These are phyloP conservation scores for Xylariales sp. DNA, from an alignment of 2,329 filamentous ascomycete genomes.

Conservation along the genomic window DNA sequence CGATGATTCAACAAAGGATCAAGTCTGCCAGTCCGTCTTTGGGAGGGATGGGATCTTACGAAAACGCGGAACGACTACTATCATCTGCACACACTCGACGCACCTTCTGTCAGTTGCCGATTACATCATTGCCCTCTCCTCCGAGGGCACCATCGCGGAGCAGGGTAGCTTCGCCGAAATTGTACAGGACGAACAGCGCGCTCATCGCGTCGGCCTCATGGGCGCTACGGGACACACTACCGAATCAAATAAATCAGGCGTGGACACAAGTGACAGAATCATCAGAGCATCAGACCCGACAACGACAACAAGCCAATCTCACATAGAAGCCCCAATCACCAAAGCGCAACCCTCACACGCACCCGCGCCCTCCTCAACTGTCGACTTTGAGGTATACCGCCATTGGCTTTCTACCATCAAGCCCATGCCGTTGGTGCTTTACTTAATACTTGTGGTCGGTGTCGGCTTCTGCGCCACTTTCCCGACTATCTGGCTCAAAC, in stretches of 20 bases:
- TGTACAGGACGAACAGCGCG: no score
- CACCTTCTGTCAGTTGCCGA: constrained; percentile 24
- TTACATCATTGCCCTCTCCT: constrained; percentile 26
- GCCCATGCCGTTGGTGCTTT: not conserved
- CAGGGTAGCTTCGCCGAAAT: no score
- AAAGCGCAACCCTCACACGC: no score
- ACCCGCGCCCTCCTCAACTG: not conserved
- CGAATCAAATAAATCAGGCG: not conserved
- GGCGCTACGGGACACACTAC: not conserved
- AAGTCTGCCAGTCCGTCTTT: not conserved
- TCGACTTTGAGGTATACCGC: not conserved
- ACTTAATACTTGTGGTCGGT: not conserved
- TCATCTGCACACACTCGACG: constrained; percentile 10
- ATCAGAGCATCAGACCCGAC: not conserved
- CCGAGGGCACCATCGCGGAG: constrained; percentile 17
- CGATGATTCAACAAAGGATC: not conserved
- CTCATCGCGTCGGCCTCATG: constrained; percentile 14
- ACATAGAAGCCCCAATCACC: no score
- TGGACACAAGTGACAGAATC: not conserved
- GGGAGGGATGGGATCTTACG: not conserved
- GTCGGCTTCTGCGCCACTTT: not conserved
- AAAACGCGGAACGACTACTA: not conserved
- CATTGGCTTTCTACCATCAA: not conserved
- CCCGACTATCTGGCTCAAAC: not conserved
- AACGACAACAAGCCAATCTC: not conserved